Evolutionary conservation across 805 yeast species (phyloP).

Genomic region (Torulaspora quercuum): DNA sequence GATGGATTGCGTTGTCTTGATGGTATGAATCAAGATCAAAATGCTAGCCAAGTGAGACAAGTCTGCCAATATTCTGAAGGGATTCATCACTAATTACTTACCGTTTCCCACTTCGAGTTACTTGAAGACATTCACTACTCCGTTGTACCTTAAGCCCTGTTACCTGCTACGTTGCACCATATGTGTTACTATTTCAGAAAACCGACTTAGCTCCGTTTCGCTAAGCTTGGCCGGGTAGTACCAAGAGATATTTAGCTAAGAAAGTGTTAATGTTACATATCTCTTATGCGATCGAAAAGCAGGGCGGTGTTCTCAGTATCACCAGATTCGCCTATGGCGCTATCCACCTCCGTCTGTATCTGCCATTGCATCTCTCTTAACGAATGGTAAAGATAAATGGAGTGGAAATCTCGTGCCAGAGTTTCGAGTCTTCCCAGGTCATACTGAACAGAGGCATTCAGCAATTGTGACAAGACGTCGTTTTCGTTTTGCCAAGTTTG

Average conservation of each 20-base stretch:
- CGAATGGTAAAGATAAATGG: slow-evolving; percentile 11
- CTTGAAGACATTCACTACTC: no score
- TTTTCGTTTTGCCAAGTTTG: slow-evolving; percentile 6
- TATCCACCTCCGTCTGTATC: slow-evolving; percentile 1
- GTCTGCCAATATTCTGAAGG: slow-evolving; percentile 46
- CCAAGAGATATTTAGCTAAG: slow-evolving; percentile 1
- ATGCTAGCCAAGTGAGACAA: slow-evolving; percentile 79
- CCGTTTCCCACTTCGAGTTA: not conserved
- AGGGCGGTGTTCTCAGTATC: slow-evolving; percentile 1
- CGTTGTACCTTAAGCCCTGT: no score
- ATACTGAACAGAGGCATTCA: slow-evolving; percentile 4
- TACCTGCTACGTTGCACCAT: not conserved
- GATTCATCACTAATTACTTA: slow-evolving; percentile 10
- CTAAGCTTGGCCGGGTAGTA: not conserved
- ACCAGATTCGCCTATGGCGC: not conserved
- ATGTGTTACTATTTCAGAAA: no score
- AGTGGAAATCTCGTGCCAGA: slow-evolving; percentile 7
- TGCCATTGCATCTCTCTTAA: slow-evolving; percentile 7
- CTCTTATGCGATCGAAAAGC: slow-evolving; percentile 3
- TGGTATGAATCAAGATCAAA: slow-evolving; percentile 67
- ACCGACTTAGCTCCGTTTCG: no score
- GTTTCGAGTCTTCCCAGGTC: slow-evolving; percentile 2
- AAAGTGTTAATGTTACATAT: slow-evolving; percentile 1
- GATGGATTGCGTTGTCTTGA: slow-evolving; percentile 59
- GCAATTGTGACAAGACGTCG: slow-evolving; percentile 5